A percentile compares a stretch with the other conserved stretches of the same genome.
These are phyloP conservation scores for Trichoderma sp. DNA, from an alignment of 2,329 filamentous ascomycete species.

Conservation along the genomic window DNA sequence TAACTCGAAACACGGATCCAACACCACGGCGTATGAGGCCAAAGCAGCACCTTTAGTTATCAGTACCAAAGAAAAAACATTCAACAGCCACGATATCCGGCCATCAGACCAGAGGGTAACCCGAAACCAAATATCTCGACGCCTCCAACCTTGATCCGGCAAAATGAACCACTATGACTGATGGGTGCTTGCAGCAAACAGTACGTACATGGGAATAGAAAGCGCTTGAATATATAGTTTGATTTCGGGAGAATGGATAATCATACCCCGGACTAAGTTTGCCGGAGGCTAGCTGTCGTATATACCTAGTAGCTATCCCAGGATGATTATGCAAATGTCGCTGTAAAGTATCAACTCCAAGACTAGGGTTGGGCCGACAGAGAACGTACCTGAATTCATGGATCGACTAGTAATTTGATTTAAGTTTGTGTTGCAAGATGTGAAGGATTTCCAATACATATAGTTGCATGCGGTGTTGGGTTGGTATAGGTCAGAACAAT, in stretches of 20 bases:
- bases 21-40: background rate
- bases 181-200: background rate
- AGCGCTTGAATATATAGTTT: background rate
- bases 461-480: background rate
- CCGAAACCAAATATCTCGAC: background rate
- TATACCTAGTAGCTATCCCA: background rate
- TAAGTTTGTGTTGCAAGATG: background rate
- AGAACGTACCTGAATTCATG: background rate
- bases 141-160: background rate
- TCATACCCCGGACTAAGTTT: background rate
- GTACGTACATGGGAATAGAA: background rate
- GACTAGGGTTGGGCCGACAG: background rate
- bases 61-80: background rate
- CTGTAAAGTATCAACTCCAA: background rate
- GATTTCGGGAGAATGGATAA: background rate
- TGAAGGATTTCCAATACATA: background rate
- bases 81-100: background rate
- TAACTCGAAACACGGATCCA: background rate
- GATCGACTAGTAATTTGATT: background rate
- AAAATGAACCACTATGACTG: background rate
- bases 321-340: background rate
- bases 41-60: background rate
- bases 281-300: background rate
- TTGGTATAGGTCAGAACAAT: background rate
- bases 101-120: background rate